These are phyloP conservation scores for Brassica hybrid DNA, from an alignment of 441 rosid genomes.

Conservation along the genomic window DNA sequence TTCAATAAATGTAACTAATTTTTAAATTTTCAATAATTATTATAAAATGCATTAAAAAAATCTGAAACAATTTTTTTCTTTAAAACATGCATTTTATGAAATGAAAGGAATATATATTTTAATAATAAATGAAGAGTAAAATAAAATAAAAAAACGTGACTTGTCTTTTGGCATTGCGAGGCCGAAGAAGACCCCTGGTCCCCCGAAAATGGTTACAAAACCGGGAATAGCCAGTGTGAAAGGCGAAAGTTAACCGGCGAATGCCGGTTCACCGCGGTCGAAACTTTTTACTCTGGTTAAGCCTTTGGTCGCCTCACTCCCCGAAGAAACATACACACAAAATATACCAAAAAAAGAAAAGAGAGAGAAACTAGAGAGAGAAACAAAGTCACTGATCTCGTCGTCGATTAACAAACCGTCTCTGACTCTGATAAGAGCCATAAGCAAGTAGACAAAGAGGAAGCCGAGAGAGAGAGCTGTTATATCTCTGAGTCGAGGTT, in stretches of 20 bases:
- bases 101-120: too few relatives aligned
- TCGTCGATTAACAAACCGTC: conserved; percentile 21
- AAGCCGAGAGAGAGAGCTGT: neutral
- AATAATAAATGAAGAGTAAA: neutral
- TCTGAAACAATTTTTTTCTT: too few relatives aligned
- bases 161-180: conserved; percentile 40
- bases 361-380: conserved; percentile 24
- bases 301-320: conserved; percentile 44
- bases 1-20: too few relatives aligned
- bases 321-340: neutral
- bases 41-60: too few relatives aligned
- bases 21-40: too few relatives aligned
- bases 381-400: conserved; percentile 19
- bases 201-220: conserved; percentile 43
- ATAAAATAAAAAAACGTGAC: conserved; percentile 27
- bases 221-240: conserved; percentile 54
- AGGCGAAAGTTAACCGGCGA: conserved; percentile 47
- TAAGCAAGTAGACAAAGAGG: neutral
- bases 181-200: conserved; percentile 46
- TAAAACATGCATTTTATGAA: too few relatives aligned
- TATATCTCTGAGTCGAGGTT: neutral
- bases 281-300: conserved; percentile 64
- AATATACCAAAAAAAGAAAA: neutral
- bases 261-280: conserved; percentile 83
- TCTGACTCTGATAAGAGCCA: conserved; percentile 29